Evolutionary conservation across 257 asterid genomes (phyloP).

Genomic region (Solanum clarkiae): DNA sequence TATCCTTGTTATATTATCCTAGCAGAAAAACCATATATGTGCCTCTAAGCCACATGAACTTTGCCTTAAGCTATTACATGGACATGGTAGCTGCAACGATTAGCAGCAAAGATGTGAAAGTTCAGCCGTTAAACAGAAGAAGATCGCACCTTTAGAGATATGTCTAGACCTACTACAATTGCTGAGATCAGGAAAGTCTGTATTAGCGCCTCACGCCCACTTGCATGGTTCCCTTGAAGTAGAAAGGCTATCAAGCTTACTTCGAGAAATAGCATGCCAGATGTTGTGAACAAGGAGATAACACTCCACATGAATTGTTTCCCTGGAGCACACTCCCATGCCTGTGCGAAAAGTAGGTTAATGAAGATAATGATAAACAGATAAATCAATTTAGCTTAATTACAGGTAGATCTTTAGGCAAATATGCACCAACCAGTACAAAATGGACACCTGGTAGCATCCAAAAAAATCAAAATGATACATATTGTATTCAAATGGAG

Average conservation of each 20-base stretch:
- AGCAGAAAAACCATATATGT: not conserved
- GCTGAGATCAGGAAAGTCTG: conserved; percentile 31
- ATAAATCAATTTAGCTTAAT: not conserved
- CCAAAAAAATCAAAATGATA: not conserved
- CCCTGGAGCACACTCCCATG: conserved; percentile 29
- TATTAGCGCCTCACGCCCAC: conserved; percentile 32
- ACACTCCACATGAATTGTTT: conserved; percentile 25
- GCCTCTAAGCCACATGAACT: not conserved
- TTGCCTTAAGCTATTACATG: not conserved
- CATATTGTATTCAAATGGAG: not conserved
- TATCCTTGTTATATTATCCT: not conserved
- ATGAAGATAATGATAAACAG: not conserved
- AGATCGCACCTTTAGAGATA: conserved; percentile 22
- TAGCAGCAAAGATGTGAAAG: not conserved
- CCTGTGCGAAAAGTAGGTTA: conserved; percentile 1
- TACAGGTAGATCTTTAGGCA: not conserved
- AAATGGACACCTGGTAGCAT: not conserved
- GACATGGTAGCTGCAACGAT: not conserved
- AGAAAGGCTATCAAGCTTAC: conserved; percentile 36
- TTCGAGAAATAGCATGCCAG: conserved; percentile 38
- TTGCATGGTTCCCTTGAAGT: conserved; percentile 33
- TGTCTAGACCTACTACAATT: conserved; percentile 24
- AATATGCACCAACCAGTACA: not conserved
- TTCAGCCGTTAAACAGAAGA: not conserved
- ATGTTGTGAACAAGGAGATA: conserved; percentile 25